Percentiles rank a stretch among this genome's conserved stretches.
Evolutionary conservation across 805 yeast species (phyloP).

Genomic region (Cyberlindnera mrakii): DNA sequence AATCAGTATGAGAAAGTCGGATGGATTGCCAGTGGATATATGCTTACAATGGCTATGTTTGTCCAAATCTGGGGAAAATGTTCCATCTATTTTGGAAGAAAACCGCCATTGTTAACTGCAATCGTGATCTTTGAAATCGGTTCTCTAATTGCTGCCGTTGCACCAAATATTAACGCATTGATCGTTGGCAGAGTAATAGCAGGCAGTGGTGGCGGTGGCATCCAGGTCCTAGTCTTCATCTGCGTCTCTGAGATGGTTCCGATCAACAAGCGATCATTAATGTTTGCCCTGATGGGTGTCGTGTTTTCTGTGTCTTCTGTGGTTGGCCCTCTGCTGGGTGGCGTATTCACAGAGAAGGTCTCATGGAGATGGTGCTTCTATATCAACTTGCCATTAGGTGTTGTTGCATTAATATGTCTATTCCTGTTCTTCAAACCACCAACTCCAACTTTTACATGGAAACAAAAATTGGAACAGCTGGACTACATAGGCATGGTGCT

Average conservation of each 20-base stretch:
- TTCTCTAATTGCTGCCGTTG: constrained; percentile 50
- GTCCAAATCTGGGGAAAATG: constrained; percentile 54
- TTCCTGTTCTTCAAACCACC: constrained; percentile 42
- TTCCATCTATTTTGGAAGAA: constrained; percentile 53
- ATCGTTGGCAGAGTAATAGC: constrained; percentile 68
- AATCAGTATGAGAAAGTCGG: constrained; percentile 46
- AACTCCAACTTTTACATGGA: constrained; percentile 31
- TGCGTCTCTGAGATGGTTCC: constrained; percentile 47
- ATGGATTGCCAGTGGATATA: constrained; percentile 53
- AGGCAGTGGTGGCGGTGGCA: constrained; percentile 70
- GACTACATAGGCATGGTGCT: constrained; percentile 46
- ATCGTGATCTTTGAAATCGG: constrained; percentile 49
- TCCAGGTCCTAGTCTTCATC: constrained; percentile 50
- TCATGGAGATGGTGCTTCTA: constrained; percentile 78
- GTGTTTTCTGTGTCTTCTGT: constrained; percentile 45
- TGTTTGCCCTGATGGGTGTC: constrained; percentile 19
- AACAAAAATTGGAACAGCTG: constrained; percentile 34
- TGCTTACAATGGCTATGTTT: constrained; percentile 47
- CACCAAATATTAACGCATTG: constrained; percentile 50
- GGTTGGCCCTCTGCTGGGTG: constrained; percentile 63
- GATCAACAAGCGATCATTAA: constrained; percentile 23
- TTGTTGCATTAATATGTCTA: constrained; percentile 35
- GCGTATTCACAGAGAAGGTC: constrained; percentile 51
- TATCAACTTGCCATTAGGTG: constrained; percentile 64
- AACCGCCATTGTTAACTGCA: constrained; percentile 17